Evolutionary conservation across 148 eudicot genomes (phyloP), one percentile per base, ranked within the genome.

Genomic region (Rhododendron simsii): DNA sequence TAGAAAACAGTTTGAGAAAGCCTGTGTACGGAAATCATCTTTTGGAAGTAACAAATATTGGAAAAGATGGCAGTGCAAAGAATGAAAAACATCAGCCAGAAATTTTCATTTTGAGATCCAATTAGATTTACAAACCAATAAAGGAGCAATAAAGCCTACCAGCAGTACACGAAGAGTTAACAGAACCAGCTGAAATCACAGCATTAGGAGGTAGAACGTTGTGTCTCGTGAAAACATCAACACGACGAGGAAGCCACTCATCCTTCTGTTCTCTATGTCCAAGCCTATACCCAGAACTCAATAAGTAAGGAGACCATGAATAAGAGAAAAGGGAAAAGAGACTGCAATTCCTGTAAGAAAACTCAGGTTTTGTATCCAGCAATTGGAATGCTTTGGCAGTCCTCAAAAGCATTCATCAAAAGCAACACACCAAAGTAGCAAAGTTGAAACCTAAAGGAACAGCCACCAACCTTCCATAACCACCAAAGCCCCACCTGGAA

Each of bases 191-290:
- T 82, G 99, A 95, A 74, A 98, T 91, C 74, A 98, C 76, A 63
- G 98, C 96, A 90, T 95, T 92, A 80, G 98, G 88, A 85, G 99
- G 99, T 48, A 98, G 81, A 85, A 98, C 91, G 88, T 98, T 98
- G 77, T 92, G 91, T 92, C 89, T 93, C 15, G 95, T 91, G 87
- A 98, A 98, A 80, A 98, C 92, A 83, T 98, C 99, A 83, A 95
- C 83, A 85, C 96, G 95, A 4, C 98, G 95, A 65, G 99, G 99
- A 84, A 45, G 76, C 87, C 91, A 98, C 87, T 98, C 98, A 87
- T 98, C 99, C 89, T 98, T 98, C 88, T 98, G 98, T 85, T 98
- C 99, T 86, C 98, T 91, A 83, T 95, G 99, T 71, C 99, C 99
- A 80, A 98, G 94, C 89, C 99, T 98, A 87, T 74, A 82, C 39